These are phyloP conservation scores for Phytophthora gonapodyides DNA, from an alignment of 352 stramenopile species.

Conservation along the genomic window DNA sequence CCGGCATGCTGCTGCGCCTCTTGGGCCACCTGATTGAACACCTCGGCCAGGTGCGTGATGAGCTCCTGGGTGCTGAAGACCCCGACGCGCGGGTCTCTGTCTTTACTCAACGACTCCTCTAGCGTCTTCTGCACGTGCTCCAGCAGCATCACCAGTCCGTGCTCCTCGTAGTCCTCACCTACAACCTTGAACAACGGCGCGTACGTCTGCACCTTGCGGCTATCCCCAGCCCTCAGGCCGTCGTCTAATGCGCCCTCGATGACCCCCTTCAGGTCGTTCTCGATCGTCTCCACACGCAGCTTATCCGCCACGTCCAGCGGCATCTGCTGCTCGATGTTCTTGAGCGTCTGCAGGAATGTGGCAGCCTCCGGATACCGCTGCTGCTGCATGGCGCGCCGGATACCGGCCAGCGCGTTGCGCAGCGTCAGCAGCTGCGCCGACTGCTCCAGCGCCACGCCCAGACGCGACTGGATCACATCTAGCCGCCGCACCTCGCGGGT, in stretches of 20 bases:
- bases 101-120: slow-evolving; percentile 36
- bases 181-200: slow-evolving; percentile 79
- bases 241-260: slow-evolving; percentile 76
- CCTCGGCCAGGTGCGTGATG: slow-evolving; percentile 69
- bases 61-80: slow-evolving; percentile 78
- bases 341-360: slow-evolving; percentile 73
- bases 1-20: slow-evolving; percentile 64
- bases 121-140: slow-evolving; percentile 49
- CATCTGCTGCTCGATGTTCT: slow-evolving; percentile 78
- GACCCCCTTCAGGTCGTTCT: slow-evolving; percentile 80
- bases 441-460: slow-evolving; percentile 64
- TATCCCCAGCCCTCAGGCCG: slow-evolving; percentile 51
- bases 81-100: slow-evolving; percentile 28
- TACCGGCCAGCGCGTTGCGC: slow-evolving; percentile 74
- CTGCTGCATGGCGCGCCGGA: slow-evolving; percentile 77
- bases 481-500: slow-evolving; percentile 82
- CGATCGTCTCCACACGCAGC: slow-evolving; percentile 81
- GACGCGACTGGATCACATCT: slow-evolving; percentile 80
- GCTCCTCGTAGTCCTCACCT: slow-evolving; percentile 68
- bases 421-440: slow-evolving; percentile 76
- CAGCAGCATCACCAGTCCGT: slow-evolving; percentile 61
- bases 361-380: slow-evolving; percentile 75
- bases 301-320: slow-evolving; percentile 81
- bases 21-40: slow-evolving; percentile 81
- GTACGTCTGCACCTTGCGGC: slow-evolving; percentile 59